Evolutionary conservation across 768 basidiomycete genomes (phyloP).

Genomic region (Bullera alba): DNA sequence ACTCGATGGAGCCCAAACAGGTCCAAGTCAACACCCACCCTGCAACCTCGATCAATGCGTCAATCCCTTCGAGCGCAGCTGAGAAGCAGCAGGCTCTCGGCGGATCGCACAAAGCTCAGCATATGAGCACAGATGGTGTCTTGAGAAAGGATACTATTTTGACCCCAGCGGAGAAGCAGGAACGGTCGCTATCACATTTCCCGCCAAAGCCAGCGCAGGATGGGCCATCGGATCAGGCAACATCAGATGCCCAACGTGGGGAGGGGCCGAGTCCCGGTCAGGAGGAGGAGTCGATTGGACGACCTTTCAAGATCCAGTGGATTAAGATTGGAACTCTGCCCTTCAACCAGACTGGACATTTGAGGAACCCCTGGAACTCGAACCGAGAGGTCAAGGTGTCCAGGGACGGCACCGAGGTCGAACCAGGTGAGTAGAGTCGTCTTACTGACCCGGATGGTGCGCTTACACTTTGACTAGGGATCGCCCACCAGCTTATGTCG

Average conservation of each 20-base stretch:
- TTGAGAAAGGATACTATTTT: slow-evolving; percentile 42
- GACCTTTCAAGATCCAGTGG: slow-evolving; percentile 79
- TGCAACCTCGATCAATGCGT: slow-evolving; percentile 7
- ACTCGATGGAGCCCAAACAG: slow-evolving; percentile 20
- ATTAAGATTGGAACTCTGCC: slow-evolving; percentile 62
- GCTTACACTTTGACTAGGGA: no score
- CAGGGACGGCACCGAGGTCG: slow-evolving; percentile 85
- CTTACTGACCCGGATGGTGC: no score
- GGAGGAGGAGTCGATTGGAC: slow-evolving; percentile 15
- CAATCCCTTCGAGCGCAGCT: neutral
- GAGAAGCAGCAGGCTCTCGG: slow-evolving; percentile 17
- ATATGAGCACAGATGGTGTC: slow-evolving; percentile 32
- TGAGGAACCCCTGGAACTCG: slow-evolving; percentile 90
- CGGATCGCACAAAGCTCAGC: slow-evolving; percentile 10
- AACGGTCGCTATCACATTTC: neutral
- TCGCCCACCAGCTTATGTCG: no score
- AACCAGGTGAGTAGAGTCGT: slow-evolving; percentile 55
- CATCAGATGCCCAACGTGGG: slow-evolving; percentile 56
- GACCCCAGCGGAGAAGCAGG: slow-evolving; percentile 18
- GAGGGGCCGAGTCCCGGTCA: slow-evolving; percentile 55
- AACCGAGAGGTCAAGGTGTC: slow-evolving; percentile 56
- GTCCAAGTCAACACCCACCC: slow-evolving; percentile 20
- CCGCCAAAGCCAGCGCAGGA: slow-evolving; percentile 13
- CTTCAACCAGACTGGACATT: slow-evolving; percentile 66
- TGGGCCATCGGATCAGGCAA: slow-evolving; percentile 32